Evolutionary conservation across 2,329 filamentous ascomycete species (phyloP).

Genomic region (Ascochyta viciae-villosae): DNA sequence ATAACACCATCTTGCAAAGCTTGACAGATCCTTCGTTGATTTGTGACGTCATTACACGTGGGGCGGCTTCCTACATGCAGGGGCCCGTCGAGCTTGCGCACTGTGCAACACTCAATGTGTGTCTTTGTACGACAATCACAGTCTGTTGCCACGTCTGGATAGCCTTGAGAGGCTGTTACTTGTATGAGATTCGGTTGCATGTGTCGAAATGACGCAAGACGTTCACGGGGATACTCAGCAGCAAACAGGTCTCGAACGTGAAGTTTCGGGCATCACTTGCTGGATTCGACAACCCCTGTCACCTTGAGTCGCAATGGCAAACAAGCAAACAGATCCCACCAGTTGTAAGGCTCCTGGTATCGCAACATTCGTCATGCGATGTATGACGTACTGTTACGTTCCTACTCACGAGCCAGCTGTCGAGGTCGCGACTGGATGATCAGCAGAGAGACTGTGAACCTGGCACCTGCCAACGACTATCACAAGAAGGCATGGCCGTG

Average conservation of each 20-base stretch:
- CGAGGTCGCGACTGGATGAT: slow-evolving; percentile 5
- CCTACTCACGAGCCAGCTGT: not conserved
- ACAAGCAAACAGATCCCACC: slow-evolving; percentile 8
- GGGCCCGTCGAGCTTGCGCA: slow-evolving; percentile 12
- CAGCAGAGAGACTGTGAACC: not conserved
- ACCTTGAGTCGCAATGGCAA: slow-evolving; percentile 4
- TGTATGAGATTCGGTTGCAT: not conserved
- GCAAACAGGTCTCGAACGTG: slow-evolving; percentile 10
- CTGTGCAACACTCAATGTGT: slow-evolving; percentile 12
- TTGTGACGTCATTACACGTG: slow-evolving; percentile 30
- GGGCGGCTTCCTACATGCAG: slow-evolving; percentile 22
- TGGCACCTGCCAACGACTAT: slow-evolving; percentile 17
- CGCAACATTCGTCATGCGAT: slow-evolving; percentile 9
- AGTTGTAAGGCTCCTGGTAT: not conserved
- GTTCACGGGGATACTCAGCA: not conserved
- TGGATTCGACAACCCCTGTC: slow-evolving; percentile 9
- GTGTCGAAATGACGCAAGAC: not conserved
- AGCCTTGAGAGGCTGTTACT: not conserved
- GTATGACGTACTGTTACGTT: slow-evolving; percentile 8
- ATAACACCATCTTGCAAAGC: not conserved
- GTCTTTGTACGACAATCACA: slow-evolving; percentile 1
- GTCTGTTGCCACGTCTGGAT: not conserved
- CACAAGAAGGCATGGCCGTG: slow-evolving; percentile 14
- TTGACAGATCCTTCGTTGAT: not conserved
- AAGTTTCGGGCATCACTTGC: slow-evolving; percentile 1